Evolutionary conservation across 352 stramenopile species (phyloP).

Genomic region (Phytophthora melonis): DNA sequence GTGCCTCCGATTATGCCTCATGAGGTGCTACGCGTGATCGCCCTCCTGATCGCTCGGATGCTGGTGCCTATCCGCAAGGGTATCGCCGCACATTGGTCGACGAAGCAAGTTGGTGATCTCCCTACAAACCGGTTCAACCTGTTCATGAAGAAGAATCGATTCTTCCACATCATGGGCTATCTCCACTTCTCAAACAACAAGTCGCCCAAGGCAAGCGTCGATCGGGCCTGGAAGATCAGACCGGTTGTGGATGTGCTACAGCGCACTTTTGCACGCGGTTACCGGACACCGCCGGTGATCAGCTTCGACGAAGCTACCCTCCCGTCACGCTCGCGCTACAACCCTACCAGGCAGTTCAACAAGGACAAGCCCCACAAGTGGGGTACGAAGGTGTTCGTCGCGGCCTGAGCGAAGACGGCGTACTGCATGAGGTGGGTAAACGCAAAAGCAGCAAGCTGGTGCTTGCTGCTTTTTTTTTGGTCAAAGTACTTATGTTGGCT

Average conservation of each 20-base stretch:
- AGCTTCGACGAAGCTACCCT: slow-evolving; percentile 1
- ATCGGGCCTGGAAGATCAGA: slow-evolving; percentile 25
- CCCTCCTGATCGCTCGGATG: slow-evolving; percentile 4
- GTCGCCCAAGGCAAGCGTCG: not conserved
- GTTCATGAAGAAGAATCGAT: slow-evolving; percentile 12
- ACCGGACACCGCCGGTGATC: not conserved
- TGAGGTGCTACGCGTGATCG: slow-evolving; percentile 6
- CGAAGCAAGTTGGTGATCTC: not conserved
- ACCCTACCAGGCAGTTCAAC: no score
- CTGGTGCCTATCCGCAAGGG: slow-evolving; percentile 3
- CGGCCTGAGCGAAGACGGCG: no score
- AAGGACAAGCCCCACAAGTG: no score
- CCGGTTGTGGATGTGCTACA: slow-evolving; percentile 10
- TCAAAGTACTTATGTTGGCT: no score
- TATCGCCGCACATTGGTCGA: slow-evolving; percentile 10
- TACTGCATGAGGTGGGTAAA: no score
- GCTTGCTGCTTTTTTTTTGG: no score
- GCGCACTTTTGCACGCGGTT: slow-evolving; percentile 8
- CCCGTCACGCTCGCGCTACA: no score
- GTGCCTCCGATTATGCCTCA: not conserved
- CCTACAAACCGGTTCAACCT: not conserved
- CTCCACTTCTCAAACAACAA: slow-evolving; percentile 27
- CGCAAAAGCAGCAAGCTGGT: no score
- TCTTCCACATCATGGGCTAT: slow-evolving; percentile 20
- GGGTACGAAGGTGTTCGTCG: no score